Evolutionary conservation across 2,329 filamentous ascomycete genomes (phyloP).

Genomic region (Huntiella moniliformis): DNA sequence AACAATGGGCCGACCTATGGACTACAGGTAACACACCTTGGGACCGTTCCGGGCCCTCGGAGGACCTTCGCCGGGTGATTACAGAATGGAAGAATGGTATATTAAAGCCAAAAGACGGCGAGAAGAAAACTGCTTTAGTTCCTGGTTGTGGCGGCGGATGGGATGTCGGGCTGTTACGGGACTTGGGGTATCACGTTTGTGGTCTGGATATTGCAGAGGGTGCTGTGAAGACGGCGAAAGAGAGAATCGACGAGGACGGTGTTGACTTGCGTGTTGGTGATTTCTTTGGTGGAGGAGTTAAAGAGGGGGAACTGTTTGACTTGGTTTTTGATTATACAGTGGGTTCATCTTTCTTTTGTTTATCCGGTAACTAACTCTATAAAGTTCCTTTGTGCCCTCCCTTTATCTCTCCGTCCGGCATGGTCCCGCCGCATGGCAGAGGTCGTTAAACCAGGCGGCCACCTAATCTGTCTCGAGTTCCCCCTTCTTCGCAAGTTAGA

Average conservation of each 20-base stretch:
- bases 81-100: constrained; percentile 15
- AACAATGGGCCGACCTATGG: no score
- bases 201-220: constrained; percentile 48
- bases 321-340: constrained; percentile 47
- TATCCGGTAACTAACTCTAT: not conserved
- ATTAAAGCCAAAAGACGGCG: not conserved
- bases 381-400: constrained; percentile 45
- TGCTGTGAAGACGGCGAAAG: constrained; percentile 24
- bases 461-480: constrained; percentile 54
- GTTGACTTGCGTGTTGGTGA: constrained; percentile 40
- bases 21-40: constrained; percentile 24
- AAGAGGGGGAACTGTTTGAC: constrained; percentile 39
- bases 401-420: constrained; percentile 28
- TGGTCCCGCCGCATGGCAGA: constrained; percentile 35
- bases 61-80: constrained; percentile 24
- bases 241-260: constrained; percentile 22
- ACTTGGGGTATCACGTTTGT: constrained; percentile 57
- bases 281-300: constrained; percentile 46
- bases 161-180: constrained; percentile 57
- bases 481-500: constrained; percentile 51
- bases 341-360: constrained; percentile 14
- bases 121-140: constrained; percentile 37
- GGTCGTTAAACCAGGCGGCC: constrained; percentile 29
- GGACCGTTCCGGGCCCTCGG: constrained; percentile 36
- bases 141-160: constrained; percentile 71